Conservation (phyloP, 305 asterid species). For the Solanum chacoense region DNA sequence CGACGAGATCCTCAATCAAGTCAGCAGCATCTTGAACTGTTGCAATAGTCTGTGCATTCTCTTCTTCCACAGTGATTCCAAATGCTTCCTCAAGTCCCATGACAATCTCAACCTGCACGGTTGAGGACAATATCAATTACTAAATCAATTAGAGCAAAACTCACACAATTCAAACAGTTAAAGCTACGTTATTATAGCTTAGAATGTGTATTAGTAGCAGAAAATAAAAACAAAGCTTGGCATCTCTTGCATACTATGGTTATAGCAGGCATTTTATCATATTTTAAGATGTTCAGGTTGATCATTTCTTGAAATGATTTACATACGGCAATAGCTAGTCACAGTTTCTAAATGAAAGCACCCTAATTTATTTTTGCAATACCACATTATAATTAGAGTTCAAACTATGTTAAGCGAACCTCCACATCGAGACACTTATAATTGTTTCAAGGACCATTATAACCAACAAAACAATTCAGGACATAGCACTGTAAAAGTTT, state of each 20-base stretch:
- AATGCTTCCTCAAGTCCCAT: conserved; percentile 99
- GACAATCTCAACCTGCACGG: conserved; percentile 81
- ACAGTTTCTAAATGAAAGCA: not conserved
- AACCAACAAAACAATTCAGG: not conserved
- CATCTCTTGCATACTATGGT: not conserved
- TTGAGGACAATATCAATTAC: not conserved
- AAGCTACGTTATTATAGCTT: not conserved
- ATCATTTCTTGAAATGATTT: not conserved
- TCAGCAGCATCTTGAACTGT: conserved; percentile 96
- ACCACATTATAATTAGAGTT: not conserved
- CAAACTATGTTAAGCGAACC: not conserved
- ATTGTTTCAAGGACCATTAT: not conserved
- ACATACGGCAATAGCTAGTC: not conserved
- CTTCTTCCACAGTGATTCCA: conserved; percentile 87
- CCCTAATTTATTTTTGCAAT: not conserved
- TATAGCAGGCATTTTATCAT: not conserved
- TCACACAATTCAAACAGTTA: not conserved
- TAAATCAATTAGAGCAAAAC: not conserved
- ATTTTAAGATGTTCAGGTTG: not conserved
- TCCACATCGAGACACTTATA: not conserved
- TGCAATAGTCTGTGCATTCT: conserved; percentile 72
- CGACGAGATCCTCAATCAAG: conserved; percentile 63
- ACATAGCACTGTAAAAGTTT: not conserved
- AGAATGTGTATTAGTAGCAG: not conserved
- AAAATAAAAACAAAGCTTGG: not conserved